Evolutionary conservation across 371 early-diverging fungal species (phyloP).

Genomic region (Zancudomyces culisetae): DNA sequence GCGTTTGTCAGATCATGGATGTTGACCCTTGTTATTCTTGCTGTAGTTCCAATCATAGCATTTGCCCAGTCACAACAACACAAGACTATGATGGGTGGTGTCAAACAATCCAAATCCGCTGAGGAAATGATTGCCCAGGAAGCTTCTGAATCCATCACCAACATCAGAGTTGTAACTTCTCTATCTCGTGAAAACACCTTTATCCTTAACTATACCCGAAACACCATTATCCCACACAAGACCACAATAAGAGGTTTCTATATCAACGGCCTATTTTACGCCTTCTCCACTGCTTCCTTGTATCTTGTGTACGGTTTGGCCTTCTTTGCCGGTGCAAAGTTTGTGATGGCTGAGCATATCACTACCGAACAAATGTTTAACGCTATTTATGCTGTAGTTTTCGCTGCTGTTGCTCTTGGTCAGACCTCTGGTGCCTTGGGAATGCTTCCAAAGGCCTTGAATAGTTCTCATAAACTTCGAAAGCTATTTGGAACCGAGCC

Average conservation of each 20-base stretch:
- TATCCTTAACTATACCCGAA: slow-evolving; percentile 31
- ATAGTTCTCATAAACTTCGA: slow-evolving; percentile 34
- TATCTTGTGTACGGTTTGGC: slow-evolving; percentile 39
- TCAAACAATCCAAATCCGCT: slow-evolving; percentile 9
- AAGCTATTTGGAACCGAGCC: slow-evolving; percentile 35
- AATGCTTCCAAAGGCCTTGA: slow-evolving; percentile 35
- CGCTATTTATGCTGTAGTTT: slow-evolving; percentile 54
- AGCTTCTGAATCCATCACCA: slow-evolving; percentile 58
- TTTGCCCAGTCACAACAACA: slow-evolving; percentile 19
- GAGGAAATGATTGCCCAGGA: slow-evolving; percentile 16
- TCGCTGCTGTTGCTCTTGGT: slow-evolving; percentile 42
- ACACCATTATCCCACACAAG: slow-evolving; percentile 41
- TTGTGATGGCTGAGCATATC: slow-evolving; percentile 11
- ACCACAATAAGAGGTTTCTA: slow-evolving; percentile 34
- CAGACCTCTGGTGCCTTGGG: slow-evolving; percentile 32
- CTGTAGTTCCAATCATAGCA: slow-evolving; percentile 28
- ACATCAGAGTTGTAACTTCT: slow-evolving; percentile 71
- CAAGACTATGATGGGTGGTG: slow-evolving; percentile 7
- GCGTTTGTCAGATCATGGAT: slow-evolving; percentile 14
- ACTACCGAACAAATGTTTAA: slow-evolving; percentile 29
- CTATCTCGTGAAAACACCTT: slow-evolving; percentile 60
- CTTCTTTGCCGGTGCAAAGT: slow-evolving; percentile 25
- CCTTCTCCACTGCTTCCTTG: slow-evolving; percentile 40
- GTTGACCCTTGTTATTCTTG: slow-evolving; percentile 28
- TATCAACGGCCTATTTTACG: slow-evolving; percentile 39